Evolutionary conservation across 768 basidiomycete species (phyloP), one percentile per base, ranked within the genome.

Genomic region (Boletus rubroflammeus): DNA sequence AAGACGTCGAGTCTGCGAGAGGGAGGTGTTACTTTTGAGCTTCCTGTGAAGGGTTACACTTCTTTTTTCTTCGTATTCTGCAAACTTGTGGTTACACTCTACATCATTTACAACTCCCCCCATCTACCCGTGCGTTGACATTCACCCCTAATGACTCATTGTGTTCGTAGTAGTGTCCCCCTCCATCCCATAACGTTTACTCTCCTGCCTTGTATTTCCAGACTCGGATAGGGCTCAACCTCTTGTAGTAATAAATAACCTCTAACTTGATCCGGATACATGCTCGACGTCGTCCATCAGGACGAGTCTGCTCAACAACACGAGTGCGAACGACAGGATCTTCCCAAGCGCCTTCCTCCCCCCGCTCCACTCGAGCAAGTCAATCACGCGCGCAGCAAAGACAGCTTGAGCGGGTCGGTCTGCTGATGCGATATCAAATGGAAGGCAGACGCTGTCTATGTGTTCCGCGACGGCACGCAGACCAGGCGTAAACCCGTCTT

Each of bases 401-500:
- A 64, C 52, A 26, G 62, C 44, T 35, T 36, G 58, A 51, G 60
- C 62, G 46, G 51, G 63, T 34, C 63, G 62, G 51, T 76, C 76
- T 13, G 75, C 75, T 42, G 69, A 69, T 28, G 67, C 61, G 43
- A 82, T 76, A 21, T 68, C 71, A 55, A 82, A 82, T 0, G 77
- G 76, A 17, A 74, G 70, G 4, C 59, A 59, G 29, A 76, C 71
- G 5, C 65, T 67, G 9, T 56, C 47, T 17, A 66, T 64, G 43
- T 60, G 64, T 11, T 62, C 57, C 6, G 56, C 73, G 3, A 66
- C 72, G 11, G 68, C 73, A 44, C 67, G 66, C 32, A 79, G 61
- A 8, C 77, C 78, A 1, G 75, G 71, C 3, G 78, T 70, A 65
- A 89, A 89, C 3, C 85, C 87, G 62, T 90, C 90, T 70, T 90